Conservation (phyloP, 345 rosid genomes). For the Citrus medica region DNA sequence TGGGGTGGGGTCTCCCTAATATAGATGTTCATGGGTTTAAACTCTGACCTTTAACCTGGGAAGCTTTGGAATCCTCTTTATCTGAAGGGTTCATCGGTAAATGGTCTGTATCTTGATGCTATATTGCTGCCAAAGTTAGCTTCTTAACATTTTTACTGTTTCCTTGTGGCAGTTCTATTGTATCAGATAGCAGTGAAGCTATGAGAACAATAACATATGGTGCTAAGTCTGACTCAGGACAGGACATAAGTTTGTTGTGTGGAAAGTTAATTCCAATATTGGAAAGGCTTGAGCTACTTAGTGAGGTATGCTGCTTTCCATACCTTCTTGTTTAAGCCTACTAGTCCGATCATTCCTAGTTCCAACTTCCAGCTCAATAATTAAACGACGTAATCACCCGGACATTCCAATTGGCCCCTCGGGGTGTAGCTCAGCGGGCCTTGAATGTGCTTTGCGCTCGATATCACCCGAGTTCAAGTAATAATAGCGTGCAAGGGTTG, state of each 20-base stretch:
- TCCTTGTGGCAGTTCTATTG: slow-evolving; percentile 40
- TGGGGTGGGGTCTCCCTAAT: background rate
- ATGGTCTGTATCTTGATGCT: background rate
- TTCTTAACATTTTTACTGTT: background rate
- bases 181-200: slow-evolving; percentile 32
- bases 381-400: background rate
- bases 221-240: slow-evolving; percentile 34
- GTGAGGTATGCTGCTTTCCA: slow-evolving; percentile 56
- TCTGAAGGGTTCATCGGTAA: background rate
- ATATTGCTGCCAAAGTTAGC: background rate
- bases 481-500: too few relatives aligned
- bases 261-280: slow-evolving; percentile 61
- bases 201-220: slow-evolving; percentile 37
- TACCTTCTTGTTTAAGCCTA: background rate
- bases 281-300: slow-evolving; percentile 76
- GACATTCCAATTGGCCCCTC: too few relatives aligned
- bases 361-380: background rate
- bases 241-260: slow-evolving; percentile 45
- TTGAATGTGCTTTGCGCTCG: too few relatives aligned
- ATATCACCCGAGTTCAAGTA: too few relatives aligned
- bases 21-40: background rate
- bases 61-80: background rate
- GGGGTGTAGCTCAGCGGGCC: too few relatives aligned
- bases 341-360: background rate
- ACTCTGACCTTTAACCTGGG: background rate